Evolutionary conservation across 139 green algal genomes (phyloP).

Genomic region (Axilococcus clingmanii): DNA sequence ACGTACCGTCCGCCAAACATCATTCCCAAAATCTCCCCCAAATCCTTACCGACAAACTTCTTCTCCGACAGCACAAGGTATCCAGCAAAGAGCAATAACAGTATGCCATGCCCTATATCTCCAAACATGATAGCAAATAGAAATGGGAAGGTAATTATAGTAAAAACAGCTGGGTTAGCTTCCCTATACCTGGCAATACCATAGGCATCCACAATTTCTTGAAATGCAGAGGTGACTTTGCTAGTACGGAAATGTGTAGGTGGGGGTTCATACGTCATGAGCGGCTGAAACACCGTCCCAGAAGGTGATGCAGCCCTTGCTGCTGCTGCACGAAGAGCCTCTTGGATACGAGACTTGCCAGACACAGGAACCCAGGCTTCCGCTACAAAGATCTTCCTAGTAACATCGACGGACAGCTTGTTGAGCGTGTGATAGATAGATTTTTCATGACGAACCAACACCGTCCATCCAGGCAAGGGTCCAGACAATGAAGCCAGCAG

Average conservation of each 20-base stretch:
- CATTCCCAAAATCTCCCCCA: constrained; percentile 91
- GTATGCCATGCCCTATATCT: constrained; percentile 86
- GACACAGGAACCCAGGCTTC: constrained; percentile 85
- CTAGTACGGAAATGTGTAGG: constrained; percentile 91
- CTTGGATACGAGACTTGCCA: constrained; percentile 41
- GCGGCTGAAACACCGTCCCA: constrained; percentile 80
- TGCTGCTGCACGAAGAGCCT: constrained; percentile 52
- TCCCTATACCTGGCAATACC: constrained; percentile 90
- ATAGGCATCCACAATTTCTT: constrained; percentile 95
- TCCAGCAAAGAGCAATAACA: constrained; percentile 73
- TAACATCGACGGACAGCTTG: constrained; percentile 89
- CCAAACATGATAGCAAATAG: constrained; percentile 99
- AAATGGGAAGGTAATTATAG: constrained; percentile 98
- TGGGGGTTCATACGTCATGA: constrained; percentile 73
- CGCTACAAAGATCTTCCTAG: constrained; percentile 83
- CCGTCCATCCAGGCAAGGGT: constrained; percentile 54
- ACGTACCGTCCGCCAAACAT: constrained; percentile 87
- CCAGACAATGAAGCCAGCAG: constrained; percentile 60
- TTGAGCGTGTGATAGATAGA: constrained; percentile 97
- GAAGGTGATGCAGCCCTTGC: constrained; percentile 35
- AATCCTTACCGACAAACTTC: constrained; percentile 47
- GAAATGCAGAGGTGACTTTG: constrained; percentile 85
- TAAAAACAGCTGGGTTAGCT: constrained; percentile 90
- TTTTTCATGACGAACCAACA: constrained; percentile 73
- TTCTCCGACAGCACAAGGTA: constrained; percentile 78